These are phyloP conservation scores for Solanum virginianum DNA, from an alignment of 257 asterid genomes.

Conservation along the genomic window DNA sequence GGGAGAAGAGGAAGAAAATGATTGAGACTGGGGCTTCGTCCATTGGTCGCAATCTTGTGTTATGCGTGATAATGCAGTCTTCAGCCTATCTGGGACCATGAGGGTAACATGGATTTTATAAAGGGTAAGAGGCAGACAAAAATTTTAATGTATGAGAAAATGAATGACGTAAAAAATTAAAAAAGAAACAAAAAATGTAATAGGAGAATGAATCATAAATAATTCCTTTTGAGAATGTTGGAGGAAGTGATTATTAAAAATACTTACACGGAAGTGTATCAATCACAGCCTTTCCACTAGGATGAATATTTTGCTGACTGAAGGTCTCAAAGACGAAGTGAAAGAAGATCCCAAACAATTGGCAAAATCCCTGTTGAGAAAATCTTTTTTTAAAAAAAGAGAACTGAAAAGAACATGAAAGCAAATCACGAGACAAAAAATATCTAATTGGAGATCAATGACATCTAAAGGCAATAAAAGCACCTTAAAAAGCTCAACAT, in stretches of 20 bases:
- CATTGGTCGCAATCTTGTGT: conserved; percentile 90
- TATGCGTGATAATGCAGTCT: conserved; percentile 70
- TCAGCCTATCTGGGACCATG: conserved; percentile 67
- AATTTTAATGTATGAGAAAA: neutral
- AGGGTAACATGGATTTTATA: conserved; percentile 7
- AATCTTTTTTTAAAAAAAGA: neutral
- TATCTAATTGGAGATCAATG: neutral
- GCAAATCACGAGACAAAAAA: conserved; percentile 1
- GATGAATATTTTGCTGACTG: conserved; percentile 42
- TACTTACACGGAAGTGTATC: conserved; percentile 66
- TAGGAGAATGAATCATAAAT: neutral
- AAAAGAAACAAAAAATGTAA: neutral
- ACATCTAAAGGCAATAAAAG: neutral
- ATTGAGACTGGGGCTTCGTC: conserved; percentile 50
- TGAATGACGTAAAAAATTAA: neutral
- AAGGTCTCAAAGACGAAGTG: conserved; percentile 70
- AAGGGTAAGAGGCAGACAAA: conserved; percentile 4
- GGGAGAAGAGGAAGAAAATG: conserved; percentile 48
- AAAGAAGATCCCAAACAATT: conserved; percentile 88
- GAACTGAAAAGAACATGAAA: neutral
- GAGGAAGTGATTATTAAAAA: neutral
- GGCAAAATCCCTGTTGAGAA: conserved; percentile 74
- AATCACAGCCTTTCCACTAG: conserved; percentile 47
- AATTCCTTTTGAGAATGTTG: neutral
- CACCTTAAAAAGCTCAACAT: conserved; percentile 90